A percentile compares a stretch with the other conserved stretches of the same genome.
Evolutionary conservation across 441 rosid genomes (phyloP).

Genomic region (Raphanus hybrid): DNA sequence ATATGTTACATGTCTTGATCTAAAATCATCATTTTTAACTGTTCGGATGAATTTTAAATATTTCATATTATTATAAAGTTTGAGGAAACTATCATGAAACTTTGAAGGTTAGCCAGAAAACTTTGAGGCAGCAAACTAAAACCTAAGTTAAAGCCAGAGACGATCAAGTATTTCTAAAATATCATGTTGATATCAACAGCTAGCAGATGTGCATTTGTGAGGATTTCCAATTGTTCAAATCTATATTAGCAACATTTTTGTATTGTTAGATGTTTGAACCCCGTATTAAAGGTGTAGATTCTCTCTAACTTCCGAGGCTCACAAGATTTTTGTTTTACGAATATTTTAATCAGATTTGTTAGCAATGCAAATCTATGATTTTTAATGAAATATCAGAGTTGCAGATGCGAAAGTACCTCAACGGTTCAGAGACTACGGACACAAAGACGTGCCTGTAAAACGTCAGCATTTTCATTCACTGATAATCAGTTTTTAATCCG

Average conservation of each 20-base stretch:
- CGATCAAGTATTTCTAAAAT: background rate
- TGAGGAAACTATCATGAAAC: background rate
- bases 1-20: background rate
- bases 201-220: background rate
- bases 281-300: too few relatives aligned
- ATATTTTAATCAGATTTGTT: background rate
- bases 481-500: background rate
- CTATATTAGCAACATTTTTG: too few relatives aligned
- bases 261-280: too few relatives aligned
- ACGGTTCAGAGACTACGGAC: slow-evolving; percentile 20
- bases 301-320: background rate
- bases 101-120: slow-evolving; percentile 2
- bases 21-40: background rate
- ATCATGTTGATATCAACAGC: background rate
- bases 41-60: background rate
- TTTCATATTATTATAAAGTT: background rate
- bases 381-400: background rate
- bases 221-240: slow-evolving; percentile 7
- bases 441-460: slow-evolving; percentile 30
- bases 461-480: slow-evolving; percentile 32
- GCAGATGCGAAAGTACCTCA: slow-evolving; percentile 18
- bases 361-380: too few relatives aligned
- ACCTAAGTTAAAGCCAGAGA: background rate
- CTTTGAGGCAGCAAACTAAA: slow-evolving; percentile 7
- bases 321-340: background rate